Conservation (phyloP, 2,329 filamentous ascomycete species). For the Boeremia exigua region DNA sequence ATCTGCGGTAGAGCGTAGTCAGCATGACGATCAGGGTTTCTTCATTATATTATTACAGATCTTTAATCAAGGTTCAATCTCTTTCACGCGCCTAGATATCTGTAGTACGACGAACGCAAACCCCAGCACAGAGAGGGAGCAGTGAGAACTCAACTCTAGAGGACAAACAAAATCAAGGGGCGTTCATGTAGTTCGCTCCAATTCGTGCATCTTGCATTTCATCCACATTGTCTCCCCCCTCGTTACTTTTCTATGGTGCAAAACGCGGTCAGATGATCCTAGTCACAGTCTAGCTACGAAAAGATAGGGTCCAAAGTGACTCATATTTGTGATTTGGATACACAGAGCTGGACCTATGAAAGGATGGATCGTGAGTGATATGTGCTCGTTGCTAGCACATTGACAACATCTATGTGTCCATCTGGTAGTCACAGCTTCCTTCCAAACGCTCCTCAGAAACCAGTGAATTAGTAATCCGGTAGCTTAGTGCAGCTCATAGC, state of each 20-base stretch:
- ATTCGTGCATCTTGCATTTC: too few relatives aligned
- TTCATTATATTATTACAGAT: conserved; percentile 11
- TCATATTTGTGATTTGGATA: too few relatives aligned
- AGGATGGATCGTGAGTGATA: too few relatives aligned
- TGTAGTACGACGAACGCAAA: not conserved
- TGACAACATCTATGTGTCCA: not conserved
- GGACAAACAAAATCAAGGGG: too few relatives aligned
- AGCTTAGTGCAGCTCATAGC: conserved; percentile 21
- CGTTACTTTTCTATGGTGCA: too few relatives aligned
- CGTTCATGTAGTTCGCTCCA: too few relatives aligned
- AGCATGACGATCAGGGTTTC: not conserved
- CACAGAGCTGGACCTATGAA: too few relatives aligned
- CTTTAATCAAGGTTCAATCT: conserved; percentile 7
- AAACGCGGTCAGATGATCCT: too few relatives aligned
- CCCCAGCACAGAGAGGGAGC: not conserved
- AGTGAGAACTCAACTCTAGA: too few relatives aligned
- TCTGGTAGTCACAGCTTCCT: not conserved
- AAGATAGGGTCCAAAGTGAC: too few relatives aligned
- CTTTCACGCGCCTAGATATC: not conserved
- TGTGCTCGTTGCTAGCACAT: not conserved
- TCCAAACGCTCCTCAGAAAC: not conserved
- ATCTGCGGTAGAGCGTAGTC: not conserved
- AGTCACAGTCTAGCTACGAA: too few relatives aligned
- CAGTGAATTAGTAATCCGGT: not conserved
- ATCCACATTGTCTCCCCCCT: too few relatives aligned